Evolutionary conservation across 2,329 filamentous ascomycete species (phyloP).

Genomic region (Botrytis galanthina): DNA sequence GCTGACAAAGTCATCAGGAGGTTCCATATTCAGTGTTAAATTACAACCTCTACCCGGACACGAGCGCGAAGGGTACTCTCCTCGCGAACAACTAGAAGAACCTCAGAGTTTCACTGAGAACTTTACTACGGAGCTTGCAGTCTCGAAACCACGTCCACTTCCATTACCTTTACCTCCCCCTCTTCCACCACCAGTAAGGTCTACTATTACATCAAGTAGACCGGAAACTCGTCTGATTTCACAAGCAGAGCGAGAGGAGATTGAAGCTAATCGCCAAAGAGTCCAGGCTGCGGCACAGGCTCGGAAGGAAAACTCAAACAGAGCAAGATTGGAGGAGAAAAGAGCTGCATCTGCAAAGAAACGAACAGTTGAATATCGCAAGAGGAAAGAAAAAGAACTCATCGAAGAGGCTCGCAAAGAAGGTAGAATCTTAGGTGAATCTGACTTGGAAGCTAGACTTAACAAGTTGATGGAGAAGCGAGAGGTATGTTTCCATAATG

Average conservation of each 20-base stretch:
- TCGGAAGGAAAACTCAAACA: background rate
- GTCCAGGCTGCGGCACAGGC: background rate
- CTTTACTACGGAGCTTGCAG: accelerated
- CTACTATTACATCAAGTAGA: background rate
- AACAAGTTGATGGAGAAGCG: constrained; percentile 18
- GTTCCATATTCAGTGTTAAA: background rate
- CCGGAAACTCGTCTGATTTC: constrained; percentile 1
- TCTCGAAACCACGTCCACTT: background rate
- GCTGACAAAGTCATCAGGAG: background rate
- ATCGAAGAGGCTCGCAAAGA: background rate
- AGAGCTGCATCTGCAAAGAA: background rate
- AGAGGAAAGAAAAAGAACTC: background rate
- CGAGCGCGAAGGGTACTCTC: background rate
- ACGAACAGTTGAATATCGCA: background rate
- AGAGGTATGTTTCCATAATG: constrained; percentile 9
- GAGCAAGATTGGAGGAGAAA: background rate
- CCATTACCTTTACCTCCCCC: background rate
- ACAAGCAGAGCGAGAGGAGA: constrained; percentile 9
- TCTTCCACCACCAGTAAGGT: background rate
- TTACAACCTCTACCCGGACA: background rate
- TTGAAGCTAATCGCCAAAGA: background rate
- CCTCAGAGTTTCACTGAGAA: background rate
- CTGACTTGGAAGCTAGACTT: constrained; percentile 11
- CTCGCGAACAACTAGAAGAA: background rate
- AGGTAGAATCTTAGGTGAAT: background rate